Evolutionary conservation across 805 yeast genomes (phyloP), one percentile per base, ranked within the genome.

Genomic region (Yamadazyma nakazawae): DNA sequence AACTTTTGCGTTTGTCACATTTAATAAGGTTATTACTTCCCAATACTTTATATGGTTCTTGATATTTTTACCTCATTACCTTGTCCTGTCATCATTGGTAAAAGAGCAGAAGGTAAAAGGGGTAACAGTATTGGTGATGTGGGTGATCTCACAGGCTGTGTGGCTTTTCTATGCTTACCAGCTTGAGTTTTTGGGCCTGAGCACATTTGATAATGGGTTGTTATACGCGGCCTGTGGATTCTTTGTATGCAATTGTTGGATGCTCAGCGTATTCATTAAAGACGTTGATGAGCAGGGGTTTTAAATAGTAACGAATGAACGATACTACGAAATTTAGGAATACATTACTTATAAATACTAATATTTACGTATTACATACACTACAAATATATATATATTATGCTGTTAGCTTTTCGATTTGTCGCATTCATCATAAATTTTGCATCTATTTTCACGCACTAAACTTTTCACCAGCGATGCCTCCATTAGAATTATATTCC

Each of bases 11-110:
- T 72, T 72, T 56, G 77, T 72, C 16, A 58, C 69, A 17, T 69
- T 71, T 54, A 72, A 72, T 55, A 72, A 72, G 50, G 91, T 92
- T 51, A 68, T 90, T 58, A 94, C 99, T 0, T 88, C 97, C 1
- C 99, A 94, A 68, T 94, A 94, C 66, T 94, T 94, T 65, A 80
- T 92, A 51, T 94, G 99, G 99, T 94, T 85, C 59, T 67, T 94
- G 55, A 86, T 90, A 12, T 80, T 91, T 53, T 63, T 92, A 37
- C 98, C 99, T 1, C 79, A 87, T 45, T 84, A 71, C 56, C 61
- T 89, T 7, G 70, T 83, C 2, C 60, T 67, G 8, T 72, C 88
- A 0, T 61, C 57, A 2, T 48, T 67, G 0, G 50, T 61, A 0
- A 50, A 45, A 0, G 45, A 56, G 3, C 61, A 61, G 40, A 45